phyloP scores from a whole-genome alignment of 2,329 filamentous ascomycete genomes.

The Claviceps sp. region DNA sequence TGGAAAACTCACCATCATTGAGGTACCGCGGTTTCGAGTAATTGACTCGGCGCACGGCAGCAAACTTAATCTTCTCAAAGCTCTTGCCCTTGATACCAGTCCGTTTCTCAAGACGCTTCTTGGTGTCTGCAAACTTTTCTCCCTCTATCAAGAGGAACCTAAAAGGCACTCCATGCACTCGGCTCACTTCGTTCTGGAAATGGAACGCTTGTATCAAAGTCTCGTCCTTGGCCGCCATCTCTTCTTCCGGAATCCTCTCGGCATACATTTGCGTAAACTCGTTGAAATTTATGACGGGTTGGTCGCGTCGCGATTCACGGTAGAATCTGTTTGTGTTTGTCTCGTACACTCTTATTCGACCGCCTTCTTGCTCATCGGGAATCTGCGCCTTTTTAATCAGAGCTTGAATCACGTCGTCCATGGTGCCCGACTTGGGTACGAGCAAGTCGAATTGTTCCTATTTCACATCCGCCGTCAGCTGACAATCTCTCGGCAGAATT shows the following conservation, averaged over 20 bases:
- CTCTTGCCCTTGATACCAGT: constrained; percentile 96
- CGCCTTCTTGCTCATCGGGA: constrained; percentile 55
- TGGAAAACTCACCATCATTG: constrained; percentile 59
- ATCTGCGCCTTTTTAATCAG: constrained; percentile 73
- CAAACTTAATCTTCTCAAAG: constrained; percentile 97
- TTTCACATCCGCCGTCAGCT: not conserved
- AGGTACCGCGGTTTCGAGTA: constrained; percentile 75
- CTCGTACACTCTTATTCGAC: constrained; percentile 70
- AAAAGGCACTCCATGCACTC: constrained; percentile 82
- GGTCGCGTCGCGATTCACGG: constrained; percentile 58
- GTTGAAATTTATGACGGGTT: constrained; percentile 66
- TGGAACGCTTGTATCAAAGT: constrained; percentile 72
- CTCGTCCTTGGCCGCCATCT: constrained; percentile 40
- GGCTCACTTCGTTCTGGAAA: constrained; percentile 78
- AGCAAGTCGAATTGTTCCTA: constrained; percentile 71
- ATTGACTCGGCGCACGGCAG: constrained; percentile 55
- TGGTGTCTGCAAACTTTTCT: constrained; percentile 81
- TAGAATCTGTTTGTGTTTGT: constrained; percentile 71
- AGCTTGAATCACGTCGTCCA: constrained; percentile 63
- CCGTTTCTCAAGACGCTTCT: constrained; percentile 82
- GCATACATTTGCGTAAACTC: constrained; percentile 76
- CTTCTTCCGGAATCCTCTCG: constrained; percentile 66
- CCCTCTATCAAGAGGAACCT: constrained; percentile 76
- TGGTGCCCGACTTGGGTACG: constrained; percentile 71
- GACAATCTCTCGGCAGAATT: no score